These are phyloP conservation scores for Alnus glutinosa DNA, from an alignment of 306 rosid species.

Conservation along the genomic window DNA sequence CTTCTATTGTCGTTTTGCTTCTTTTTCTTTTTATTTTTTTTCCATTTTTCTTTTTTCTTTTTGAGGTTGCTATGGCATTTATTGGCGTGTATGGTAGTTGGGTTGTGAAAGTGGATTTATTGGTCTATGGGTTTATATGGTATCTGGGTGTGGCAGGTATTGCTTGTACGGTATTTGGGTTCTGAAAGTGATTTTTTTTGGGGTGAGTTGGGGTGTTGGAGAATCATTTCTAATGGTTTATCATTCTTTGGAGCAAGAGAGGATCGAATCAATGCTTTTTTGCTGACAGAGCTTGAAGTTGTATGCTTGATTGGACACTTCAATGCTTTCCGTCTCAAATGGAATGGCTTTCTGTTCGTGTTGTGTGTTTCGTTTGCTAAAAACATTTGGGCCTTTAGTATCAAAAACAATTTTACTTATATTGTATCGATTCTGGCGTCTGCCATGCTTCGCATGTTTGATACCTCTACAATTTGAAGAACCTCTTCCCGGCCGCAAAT, in stretches of 20 bases:
- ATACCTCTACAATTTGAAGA: not conserved
- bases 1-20: not conserved
- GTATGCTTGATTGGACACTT: not conserved
- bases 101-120: too few relatives aligned
- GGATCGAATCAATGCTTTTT: not conserved
- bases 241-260: not conserved
- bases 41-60: not conserved
- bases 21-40: not conserved
- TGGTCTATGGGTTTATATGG: too few relatives aligned
- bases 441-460: not conserved
- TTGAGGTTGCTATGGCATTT: not conserved
- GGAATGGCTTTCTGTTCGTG: not conserved
- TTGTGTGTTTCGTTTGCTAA: not conserved
- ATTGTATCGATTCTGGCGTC: not conserved
- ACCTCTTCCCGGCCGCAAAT: not conserved
- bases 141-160: too few relatives aligned
- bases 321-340: not conserved
- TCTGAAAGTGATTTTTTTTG: not conserved
- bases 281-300: not conserved
- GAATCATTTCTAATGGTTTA: not conserved
- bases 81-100: not conserved
- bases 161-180: too few relatives aligned
- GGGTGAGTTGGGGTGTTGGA: not conserved
- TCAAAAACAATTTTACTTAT: not conserved
- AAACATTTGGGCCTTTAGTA: not conserved